Conservation (phyloP, 148 eudicot species). For the Diospyros lotus region DNA sequence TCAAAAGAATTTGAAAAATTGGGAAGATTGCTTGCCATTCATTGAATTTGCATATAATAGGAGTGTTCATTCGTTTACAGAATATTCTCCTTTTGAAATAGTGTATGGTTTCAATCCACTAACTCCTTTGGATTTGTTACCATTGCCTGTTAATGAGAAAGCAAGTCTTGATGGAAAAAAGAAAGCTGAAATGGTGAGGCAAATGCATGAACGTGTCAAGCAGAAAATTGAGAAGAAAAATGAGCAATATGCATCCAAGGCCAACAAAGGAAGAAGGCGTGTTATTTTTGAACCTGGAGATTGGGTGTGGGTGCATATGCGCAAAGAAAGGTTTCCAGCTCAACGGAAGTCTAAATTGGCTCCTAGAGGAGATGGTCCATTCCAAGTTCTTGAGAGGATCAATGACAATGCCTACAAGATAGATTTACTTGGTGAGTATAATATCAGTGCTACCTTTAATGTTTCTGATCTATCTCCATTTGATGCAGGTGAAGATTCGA, state of each 20-base stretch:
- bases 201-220: neutral
- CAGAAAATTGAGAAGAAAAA: neutral
- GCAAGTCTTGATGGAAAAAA: neutral
- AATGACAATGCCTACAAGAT: no score
- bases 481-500: no score
- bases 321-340: slow-evolving; percentile 7
- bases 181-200: slow-evolving; percentile 2
- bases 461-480: no score
- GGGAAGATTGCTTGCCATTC: neutral
- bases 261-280: neutral
- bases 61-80: slow-evolving; percentile 6
- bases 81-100: slow-evolving; percentile 6
- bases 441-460: no score
- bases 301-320: slow-evolving; percentile 8
- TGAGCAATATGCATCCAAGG: neutral
- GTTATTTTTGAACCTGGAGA: slow-evolving; percentile 10
- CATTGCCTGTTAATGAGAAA: slow-evolving; percentile 2
- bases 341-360: no score
- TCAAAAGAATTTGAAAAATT: neutral
- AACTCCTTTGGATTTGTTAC: slow-evolving; percentile 8
- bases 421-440: no score
- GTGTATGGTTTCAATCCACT: slow-evolving; percentile 9
- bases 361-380: no score
- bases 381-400: neutral
- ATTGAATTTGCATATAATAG: neutral